Conservation (phyloP, 768 basidiomycete genomes). For the Boletus rubropictus region DNA sequence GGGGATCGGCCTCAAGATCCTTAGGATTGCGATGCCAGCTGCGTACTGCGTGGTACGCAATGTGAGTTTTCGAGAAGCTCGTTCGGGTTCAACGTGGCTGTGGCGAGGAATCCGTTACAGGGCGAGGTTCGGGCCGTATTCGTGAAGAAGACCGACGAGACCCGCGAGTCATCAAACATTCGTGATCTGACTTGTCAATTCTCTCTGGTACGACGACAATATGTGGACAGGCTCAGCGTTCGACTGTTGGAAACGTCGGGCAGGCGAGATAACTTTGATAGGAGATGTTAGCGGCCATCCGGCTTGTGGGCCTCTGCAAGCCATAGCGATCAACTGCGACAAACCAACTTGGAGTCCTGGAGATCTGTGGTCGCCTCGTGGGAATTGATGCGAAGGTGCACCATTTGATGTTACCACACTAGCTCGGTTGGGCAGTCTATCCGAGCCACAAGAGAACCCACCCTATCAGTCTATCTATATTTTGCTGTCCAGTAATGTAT, state of each 20-base stretch:
- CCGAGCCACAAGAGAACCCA: too few relatives aligned
- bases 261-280: not conserved
- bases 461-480: too few relatives aligned
- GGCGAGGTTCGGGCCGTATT: not conserved
- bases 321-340: too few relatives aligned
- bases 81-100: not conserved
- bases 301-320: too few relatives aligned
- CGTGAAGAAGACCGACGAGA: not conserved
- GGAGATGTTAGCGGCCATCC: too few relatives aligned
- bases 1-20: not conserved
- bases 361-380: too few relatives aligned
- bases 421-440: too few relatives aligned
- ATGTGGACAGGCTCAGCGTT: not conserved
- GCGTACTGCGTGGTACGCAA: not conserved
- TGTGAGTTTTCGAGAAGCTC: not conserved
- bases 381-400: too few relatives aligned
- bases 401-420: too few relatives aligned
- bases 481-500: too few relatives aligned
- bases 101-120: not conserved
- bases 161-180: not conserved
- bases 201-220: not conserved
- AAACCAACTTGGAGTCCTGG: too few relatives aligned
- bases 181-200: not conserved
- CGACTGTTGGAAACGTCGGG: not conserved
- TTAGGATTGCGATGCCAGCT: not conserved